Evolutionary conservation across 2,329 filamentous ascomycete species (phyloP).

Genomic region (Fusarium sp.): DNA sequence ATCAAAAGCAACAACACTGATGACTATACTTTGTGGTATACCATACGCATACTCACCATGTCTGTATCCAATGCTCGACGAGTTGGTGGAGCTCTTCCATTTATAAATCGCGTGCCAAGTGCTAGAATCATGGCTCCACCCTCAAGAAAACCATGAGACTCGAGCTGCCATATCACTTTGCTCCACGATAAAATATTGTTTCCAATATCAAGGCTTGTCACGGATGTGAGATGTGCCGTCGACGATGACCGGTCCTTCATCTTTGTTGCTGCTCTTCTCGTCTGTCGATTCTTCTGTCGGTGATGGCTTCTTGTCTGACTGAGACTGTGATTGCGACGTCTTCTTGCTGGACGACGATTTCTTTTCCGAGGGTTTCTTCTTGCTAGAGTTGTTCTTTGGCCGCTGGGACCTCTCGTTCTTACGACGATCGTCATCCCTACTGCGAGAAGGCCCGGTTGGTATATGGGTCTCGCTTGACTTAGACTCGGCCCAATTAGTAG

Average conservation of each 20-base stretch:
- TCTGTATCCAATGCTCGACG: neutral
- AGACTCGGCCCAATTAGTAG: neutral
- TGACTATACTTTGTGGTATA: neutral
- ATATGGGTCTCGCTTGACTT: constrained; percentile 6
- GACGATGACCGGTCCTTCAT: constrained; percentile 33
- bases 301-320: constrained; percentile 31
- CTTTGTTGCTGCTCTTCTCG: constrained; percentile 23
- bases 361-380: constrained; percentile 20
- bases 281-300: constrained; percentile 20
- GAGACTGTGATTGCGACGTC: constrained; percentile 10
- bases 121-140: no score
- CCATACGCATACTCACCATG: neutral
- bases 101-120: neutral
- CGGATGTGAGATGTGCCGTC: constrained; percentile 39
- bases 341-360: constrained; percentile 32
- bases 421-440: constrained; percentile 4
- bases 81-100: neutral
- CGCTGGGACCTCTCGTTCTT: constrained; percentile 26
- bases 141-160: neutral
- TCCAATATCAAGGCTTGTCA: constrained; percentile 15
- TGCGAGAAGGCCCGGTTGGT: constrained; percentile 24
- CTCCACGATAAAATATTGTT: neutral
- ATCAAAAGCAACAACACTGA: neutral
- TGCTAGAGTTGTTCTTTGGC: constrained; percentile 35
- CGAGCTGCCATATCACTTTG: neutral